Evolutionary conservation across 1,284 basidiomycete species (phyloP).

Genomic region (Boletus sp.): DNA sequence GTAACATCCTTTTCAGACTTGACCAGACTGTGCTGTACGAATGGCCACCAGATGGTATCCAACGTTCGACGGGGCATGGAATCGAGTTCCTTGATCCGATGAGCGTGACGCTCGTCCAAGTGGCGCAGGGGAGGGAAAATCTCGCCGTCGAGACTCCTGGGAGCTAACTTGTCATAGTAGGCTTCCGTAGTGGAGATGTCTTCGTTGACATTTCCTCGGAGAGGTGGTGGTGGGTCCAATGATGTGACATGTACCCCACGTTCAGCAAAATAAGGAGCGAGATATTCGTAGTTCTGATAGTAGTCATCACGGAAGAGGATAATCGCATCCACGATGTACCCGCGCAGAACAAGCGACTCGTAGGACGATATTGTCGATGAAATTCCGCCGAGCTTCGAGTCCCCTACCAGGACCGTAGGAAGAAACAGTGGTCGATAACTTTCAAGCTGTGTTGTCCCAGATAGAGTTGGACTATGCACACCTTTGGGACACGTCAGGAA

Average conservation of each 20-base stretch:
- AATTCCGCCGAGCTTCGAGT: constrained; percentile 89
- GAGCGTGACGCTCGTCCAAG: constrained; percentile 62
- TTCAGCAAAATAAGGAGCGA: constrained; percentile 75
- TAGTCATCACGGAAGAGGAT: constrained; percentile 85
- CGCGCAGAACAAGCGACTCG: constrained; percentile 86
- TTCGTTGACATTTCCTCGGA: constrained; percentile 41
- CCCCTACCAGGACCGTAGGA: constrained; percentile 85
- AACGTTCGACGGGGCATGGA: constrained; percentile 79
- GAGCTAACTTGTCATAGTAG: constrained; percentile 64
- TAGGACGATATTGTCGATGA: constrained; percentile 92
- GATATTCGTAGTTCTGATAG: constrained; percentile 84
- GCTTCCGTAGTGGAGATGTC: constrained; percentile 57
- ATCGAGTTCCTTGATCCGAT: constrained; percentile 65
- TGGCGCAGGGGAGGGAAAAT: constrained; percentile 54
- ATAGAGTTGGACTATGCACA: constrained; percentile 87
- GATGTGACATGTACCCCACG: constrained; percentile 59
- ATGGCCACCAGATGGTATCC: constrained; percentile 93
- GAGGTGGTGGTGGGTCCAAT: constrained; percentile 59
- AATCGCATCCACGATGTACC: constrained; percentile 87
- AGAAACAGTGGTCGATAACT: constrained; percentile 82
- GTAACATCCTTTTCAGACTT: constrained; percentile 71
- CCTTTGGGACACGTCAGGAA: constrained; percentile 45
- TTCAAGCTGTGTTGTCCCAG: constrained; percentile 84
- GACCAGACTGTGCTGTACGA: constrained; percentile 86
- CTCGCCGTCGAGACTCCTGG: constrained; percentile 33